phyloP scores from a whole-genome alignment of 2,329 filamentous ascomycete species.

The Bipolaris oryzae region DNA sequence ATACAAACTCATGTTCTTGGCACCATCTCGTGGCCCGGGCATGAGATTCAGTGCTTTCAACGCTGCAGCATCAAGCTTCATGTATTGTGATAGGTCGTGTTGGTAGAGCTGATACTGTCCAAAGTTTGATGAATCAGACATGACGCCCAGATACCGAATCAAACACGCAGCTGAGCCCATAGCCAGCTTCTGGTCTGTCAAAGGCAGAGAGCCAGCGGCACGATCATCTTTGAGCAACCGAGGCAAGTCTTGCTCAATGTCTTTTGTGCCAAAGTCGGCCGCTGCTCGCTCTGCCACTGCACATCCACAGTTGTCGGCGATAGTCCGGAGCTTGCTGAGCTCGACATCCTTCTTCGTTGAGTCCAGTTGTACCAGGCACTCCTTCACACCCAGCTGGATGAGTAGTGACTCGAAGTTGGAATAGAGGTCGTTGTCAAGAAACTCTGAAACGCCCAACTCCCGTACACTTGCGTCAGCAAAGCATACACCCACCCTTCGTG shows the following conservation, averaged over 20 bases:
- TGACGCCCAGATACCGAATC: slow-evolving; percentile 90
- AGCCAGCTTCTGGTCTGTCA: slow-evolving; percentile 90
- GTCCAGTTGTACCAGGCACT: slow-evolving; percentile 86
- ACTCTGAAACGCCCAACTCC: slow-evolving; percentile 95
- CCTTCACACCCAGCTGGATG: slow-evolving; percentile 94
- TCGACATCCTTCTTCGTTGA: slow-evolving; percentile 83
- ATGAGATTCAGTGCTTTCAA: slow-evolving; percentile 95
- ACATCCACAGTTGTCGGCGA: slow-evolving; percentile 90
- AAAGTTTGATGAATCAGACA: slow-evolving; percentile 93
- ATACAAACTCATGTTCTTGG: slow-evolving; percentile 97
- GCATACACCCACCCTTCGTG: slow-evolving; percentile 87
- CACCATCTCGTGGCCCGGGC: slow-evolving; percentile 90
- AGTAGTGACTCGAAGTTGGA: slow-evolving; percentile 97
- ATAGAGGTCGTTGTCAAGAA: slow-evolving; percentile 97
- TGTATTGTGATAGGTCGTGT: slow-evolving; percentile 94
- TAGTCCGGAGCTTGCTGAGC: slow-evolving; percentile 81
- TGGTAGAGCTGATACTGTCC: slow-evolving; percentile 97
- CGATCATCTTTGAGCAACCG: slow-evolving; percentile 86
- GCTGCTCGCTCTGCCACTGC: slow-evolving; percentile 80
- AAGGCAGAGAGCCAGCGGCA: slow-evolving; percentile 75
- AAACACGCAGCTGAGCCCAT: slow-evolving; percentile 94
- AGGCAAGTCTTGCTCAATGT: slow-evolving; percentile 94
- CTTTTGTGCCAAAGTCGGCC: slow-evolving; percentile 81
- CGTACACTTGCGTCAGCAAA: slow-evolving; percentile 97
- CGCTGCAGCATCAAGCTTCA: slow-evolving; percentile 96